Conservation (phyloP, 257 asterid genomes). For the Lavandula angustifolia region DNA sequence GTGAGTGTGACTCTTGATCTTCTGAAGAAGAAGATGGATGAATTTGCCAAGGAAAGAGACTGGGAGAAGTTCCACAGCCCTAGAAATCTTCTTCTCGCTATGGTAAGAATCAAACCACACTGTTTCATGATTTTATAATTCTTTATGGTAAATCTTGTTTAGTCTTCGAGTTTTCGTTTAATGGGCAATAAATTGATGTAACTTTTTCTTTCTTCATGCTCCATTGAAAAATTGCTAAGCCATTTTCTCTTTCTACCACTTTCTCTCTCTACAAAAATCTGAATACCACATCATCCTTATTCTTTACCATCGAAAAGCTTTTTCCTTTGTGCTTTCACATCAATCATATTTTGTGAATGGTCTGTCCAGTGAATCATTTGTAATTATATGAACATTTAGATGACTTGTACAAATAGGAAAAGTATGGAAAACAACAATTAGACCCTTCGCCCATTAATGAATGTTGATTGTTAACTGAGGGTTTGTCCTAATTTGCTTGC, state of each 20-base stretch:
- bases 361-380: too few species aligned
- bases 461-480: too few species aligned
- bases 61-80: conserved; percentile 40
- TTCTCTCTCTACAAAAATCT: neutral
- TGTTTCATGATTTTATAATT: neutral
- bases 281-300: too few species aligned
- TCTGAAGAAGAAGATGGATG: conserved; percentile 37
- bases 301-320: too few species aligned
- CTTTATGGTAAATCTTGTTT: neutral
- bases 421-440: too few species aligned
- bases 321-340: too few species aligned
- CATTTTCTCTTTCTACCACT: neutral
- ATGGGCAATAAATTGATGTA: neutral
- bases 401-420: too few species aligned
- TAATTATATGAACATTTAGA: too few species aligned
- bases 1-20: conserved; percentile 32
- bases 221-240: neutral
- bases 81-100: conserved; percentile 39
- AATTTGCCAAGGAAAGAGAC: conserved; percentile 36
- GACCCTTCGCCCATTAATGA: too few species aligned
- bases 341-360: too few species aligned
- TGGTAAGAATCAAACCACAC: conserved; percentile 7
- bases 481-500: too few species aligned
- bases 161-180: neutral
- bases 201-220: neutral